Evolutionary conservation across 768 basidiomycete genomes (phyloP).

Genomic region (Auriscalpium vulgare): DNA sequence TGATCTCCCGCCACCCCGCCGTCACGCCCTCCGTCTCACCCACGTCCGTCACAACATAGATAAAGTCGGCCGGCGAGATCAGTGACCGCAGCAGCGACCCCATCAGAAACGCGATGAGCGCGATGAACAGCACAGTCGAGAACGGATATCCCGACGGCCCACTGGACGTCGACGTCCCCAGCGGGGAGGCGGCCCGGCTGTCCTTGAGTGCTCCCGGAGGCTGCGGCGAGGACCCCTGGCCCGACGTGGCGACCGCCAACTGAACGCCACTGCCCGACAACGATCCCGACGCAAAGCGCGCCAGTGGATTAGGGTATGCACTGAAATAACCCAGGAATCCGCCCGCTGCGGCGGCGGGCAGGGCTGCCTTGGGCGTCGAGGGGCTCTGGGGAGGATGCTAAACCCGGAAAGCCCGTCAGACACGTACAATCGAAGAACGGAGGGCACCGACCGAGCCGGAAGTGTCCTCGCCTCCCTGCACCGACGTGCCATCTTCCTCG

Average conservation of each 20-base stretch:
- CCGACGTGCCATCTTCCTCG: slow-evolving; percentile 2
- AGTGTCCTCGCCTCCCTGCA: slow-evolving; percentile 9
- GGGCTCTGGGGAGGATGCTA: slow-evolving; percentile 16
- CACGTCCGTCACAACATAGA: slow-evolving; percentile 62
- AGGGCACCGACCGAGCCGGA: slow-evolving; percentile 3
- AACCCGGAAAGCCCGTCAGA: background rate
- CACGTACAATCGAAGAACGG: background rate
- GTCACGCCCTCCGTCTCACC: slow-evolving; percentile 43
- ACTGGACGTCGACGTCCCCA: slow-evolving; percentile 5
- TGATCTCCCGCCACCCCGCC: slow-evolving; percentile 78
- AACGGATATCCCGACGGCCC: slow-evolving; percentile 28
- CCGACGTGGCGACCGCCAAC: slow-evolving; percentile 11
- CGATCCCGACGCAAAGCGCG: slow-evolving; percentile 35
- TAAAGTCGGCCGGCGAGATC: slow-evolving; percentile 85
- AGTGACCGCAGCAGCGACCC: slow-evolving; percentile 87
- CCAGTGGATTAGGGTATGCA: slow-evolving; percentile 49
- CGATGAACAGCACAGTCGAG: slow-evolving; percentile 63
- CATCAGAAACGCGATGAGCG: slow-evolving; percentile 82
- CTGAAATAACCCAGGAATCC: slow-evolving; percentile 57
- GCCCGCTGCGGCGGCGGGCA: slow-evolving; percentile 20
- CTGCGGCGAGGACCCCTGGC: slow-evolving; percentile 1
- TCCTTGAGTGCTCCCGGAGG: background rate
- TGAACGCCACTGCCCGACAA: background rate
- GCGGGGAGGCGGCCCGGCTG: background rate
- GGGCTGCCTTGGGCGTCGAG: slow-evolving; percentile 15